Percentiles rank a stretch among this genome's conserved stretches.
Conservation (phyloP, 2,329 filamentous ascomycete species). For the Colletotrichum nymphaeae region DNA sequence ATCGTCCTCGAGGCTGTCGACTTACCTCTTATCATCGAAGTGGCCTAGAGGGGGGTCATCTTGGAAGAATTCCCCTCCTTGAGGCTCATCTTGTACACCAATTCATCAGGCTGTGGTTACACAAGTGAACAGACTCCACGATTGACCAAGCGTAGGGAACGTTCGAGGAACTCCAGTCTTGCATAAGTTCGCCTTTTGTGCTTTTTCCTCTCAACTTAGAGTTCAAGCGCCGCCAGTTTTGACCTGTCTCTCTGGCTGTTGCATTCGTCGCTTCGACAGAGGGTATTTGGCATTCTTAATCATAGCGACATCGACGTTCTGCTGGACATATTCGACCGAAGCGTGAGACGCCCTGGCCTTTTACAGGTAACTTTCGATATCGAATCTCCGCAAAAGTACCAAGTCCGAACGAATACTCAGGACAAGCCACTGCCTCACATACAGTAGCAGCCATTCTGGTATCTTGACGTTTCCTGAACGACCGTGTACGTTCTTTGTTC, state of each 20-base stretch:
- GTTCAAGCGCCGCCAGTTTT: conserved; percentile 19
- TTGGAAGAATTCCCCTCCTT: background rate
- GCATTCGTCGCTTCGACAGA: conserved; percentile 4
- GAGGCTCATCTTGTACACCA: background rate
- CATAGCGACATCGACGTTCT: background rate
- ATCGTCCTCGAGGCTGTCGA: background rate
- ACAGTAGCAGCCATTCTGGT: background rate
- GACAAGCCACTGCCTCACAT: background rate
- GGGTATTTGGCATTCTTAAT: background rate
- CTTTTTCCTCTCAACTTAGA: conserved; percentile 26
- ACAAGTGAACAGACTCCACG: background rate
- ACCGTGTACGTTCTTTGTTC: background rate
- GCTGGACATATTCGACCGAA: background rate
- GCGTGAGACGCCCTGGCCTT: background rate
- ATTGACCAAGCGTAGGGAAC: background rate
- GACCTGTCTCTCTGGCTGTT: background rate
- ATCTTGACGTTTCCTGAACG: background rate
- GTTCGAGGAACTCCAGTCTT: conserved; percentile 20
- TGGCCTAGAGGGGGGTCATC: background rate
- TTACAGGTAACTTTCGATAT: background rate
- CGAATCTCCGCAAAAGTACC: background rate
- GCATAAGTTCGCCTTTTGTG: conserved; percentile 24
- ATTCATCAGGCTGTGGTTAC: conserved; percentile 1
- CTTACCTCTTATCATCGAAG: background rate
- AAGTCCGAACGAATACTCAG: background rate